Percentiles rank a stretch among this genome's conserved stretches.
These are phyloP conservation scores for Polychaeton citri DNA, from an alignment of 2,329 filamentous ascomycete species.

Conservation along the genomic window DNA sequence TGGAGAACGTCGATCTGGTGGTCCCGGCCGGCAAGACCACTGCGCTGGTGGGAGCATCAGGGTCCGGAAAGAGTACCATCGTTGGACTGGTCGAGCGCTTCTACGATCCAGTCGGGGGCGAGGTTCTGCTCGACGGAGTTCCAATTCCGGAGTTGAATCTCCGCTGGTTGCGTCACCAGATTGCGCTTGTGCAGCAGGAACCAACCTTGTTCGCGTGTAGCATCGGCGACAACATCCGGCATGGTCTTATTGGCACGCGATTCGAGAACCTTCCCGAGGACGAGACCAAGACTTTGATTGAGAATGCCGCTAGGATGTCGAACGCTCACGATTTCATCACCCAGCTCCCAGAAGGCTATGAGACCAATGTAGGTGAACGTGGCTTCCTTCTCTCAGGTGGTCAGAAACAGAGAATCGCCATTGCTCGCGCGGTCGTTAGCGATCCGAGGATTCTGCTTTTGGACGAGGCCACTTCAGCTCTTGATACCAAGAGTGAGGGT, in stretches of 20 bases:
- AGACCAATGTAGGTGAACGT: conserved; percentile 90
- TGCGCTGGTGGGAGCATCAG: conserved; percentile 84
- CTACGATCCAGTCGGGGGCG: conserved; percentile 74
- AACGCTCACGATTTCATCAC: conserved; percentile 90
- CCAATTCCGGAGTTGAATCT: conserved; percentile 74
- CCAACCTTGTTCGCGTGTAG: conserved; percentile 81
- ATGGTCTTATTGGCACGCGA: conserved; percentile 75
- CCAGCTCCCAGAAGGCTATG: conserved; percentile 70
- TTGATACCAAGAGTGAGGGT: conserved; percentile 90
- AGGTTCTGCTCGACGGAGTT: conserved; percentile 67
- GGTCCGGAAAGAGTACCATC: conserved; percentile 89
- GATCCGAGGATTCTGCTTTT: conserved; percentile 86
- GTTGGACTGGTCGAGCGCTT: conserved; percentile 88
- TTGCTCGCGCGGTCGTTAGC: conserved; percentile 78
- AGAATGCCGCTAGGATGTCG: conserved; percentile 73
- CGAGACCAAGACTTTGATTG: conserved; percentile 55
- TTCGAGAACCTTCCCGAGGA: conserved; percentile 57
- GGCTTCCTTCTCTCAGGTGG: conserved; percentile 87
- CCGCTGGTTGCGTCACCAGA: conserved; percentile 81
- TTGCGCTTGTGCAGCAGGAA: conserved; percentile 86
- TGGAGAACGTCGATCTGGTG: conserved; percentile 65
- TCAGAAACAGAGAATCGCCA: conserved; percentile 93
- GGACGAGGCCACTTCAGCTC: conserved; percentile 85
- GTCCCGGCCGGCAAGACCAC: conserved; percentile 87
- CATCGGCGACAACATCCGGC: conserved; percentile 79